These are phyloP conservation scores for Penicillium pancosmium DNA, from an alignment of 495 filamentous ascomycete genomes.

Conservation along the genomic window DNA sequence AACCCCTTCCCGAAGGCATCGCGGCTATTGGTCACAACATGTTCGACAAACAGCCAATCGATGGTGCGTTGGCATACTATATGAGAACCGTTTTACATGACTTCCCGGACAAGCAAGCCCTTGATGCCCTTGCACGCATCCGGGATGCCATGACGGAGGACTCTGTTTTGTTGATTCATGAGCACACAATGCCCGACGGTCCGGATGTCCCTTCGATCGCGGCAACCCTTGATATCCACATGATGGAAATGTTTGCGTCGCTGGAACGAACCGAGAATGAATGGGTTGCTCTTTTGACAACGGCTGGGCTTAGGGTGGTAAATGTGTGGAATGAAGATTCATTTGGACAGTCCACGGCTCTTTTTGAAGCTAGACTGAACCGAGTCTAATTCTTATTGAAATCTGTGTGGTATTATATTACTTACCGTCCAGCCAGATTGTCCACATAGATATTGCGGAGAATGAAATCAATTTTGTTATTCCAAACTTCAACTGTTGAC, in stretches of 20 bases:
- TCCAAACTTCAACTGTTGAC: neutral
- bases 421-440: neutral
- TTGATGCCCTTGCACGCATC: slow-evolving; percentile 39
- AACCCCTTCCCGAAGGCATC: slow-evolving; percentile 26
- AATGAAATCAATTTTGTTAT: neutral
- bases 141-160: slow-evolving; percentile 44
- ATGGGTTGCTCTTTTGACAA: slow-evolving; percentile 32
- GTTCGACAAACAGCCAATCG: slow-evolving; percentile 49
- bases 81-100: slow-evolving; percentile 50
- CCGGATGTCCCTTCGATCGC: slow-evolving; percentile 31
- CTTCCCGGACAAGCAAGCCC: slow-evolving; percentile 43
- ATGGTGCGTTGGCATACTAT: slow-evolving; percentile 35
- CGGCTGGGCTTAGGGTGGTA: slow-evolving; percentile 60
- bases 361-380: neutral
- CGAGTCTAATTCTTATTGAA: neutral
- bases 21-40: slow-evolving; percentile 44
- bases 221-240: slow-evolving; percentile 41
- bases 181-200: slow-evolving; percentile 43
- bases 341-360: neutral
- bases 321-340: slow-evolving; percentile 24
- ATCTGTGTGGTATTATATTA: too few relatives aligned
- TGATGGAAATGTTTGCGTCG: slow-evolving; percentile 38
- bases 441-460: neutral
- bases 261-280: slow-evolving; percentile 35
- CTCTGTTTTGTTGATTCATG: slow-evolving; percentile 39